Base-by-base conservation (phyloP, 164 flowering plant species). In the Vitis rotundifolia region DNA sequence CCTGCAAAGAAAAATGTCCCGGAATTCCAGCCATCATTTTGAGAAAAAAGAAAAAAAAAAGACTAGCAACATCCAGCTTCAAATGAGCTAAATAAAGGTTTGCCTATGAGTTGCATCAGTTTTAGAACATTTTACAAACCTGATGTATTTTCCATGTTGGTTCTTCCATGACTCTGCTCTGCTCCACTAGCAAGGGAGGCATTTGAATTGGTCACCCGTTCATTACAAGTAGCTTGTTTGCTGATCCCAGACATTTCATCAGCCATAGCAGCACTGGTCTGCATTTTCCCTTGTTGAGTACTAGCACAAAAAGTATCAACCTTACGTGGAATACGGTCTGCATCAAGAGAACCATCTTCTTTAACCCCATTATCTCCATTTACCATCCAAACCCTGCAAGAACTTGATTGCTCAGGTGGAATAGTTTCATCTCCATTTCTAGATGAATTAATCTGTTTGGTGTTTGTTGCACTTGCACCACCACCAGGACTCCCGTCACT, bases 401-500 rank as follows among this genome's bases (percentile, higher is more conserved):
- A 71, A 77, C 79, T 82, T 59, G 83, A 69, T 73, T 80, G 85
- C 67, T 90, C 91, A 16, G 74, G 76, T 48, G 62, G 77, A 70
- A 50, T 66, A 61, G 66, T 71, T 15, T 83, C 89, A 74, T 83
- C 88, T 63, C 82, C 86, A 78, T 82, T 82, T 76, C 80, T 77
- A 18, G 73, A 71, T 73, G 80, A 59, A 70, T 84, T 84, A 51
- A 68, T 56, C 49, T 71, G 87, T 79, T 81, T 86, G 26, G 79
- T 63, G 68, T 77, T 81, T 51, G 61, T 59, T 18, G 67, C 62
- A 58, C 71, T 67, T 53, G 73, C 77, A 68, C 71, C 85, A 64
- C 73, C 83, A 78, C 59, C 79, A 44, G 92, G 85, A 70, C 86
- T 80, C 29, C 82, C 84, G 69, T 81, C 90, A 75, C 88, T 82